phyloP scores from a whole-genome alignment of 805 yeast species.

The Wickerhamomyces tratensis region DNA sequence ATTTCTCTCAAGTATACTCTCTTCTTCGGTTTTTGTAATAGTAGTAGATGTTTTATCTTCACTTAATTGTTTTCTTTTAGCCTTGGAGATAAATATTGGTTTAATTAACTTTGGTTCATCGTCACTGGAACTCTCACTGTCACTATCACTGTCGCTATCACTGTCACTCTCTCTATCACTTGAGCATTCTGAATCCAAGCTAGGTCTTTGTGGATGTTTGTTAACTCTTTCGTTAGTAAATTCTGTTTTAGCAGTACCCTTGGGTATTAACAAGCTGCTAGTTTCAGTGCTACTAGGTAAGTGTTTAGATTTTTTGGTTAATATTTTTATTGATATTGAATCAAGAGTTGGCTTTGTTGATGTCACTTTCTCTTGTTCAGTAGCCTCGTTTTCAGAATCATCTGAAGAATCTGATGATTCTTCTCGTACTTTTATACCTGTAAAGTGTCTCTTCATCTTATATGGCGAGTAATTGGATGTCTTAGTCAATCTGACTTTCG shows the following conservation, averaged over 20 bases:
- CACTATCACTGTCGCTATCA: conserved; percentile 4
- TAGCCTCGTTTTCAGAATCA: not conserved
- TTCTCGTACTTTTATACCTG: conserved; percentile 1
- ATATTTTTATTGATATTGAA: no score
- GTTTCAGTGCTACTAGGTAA: no score
- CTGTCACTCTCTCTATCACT: conserved; percentile 6
- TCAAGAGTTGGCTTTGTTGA: no score
- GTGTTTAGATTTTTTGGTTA: no score
- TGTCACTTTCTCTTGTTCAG: no score
- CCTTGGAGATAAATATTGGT: conserved; percentile 17
- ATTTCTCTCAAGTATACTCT: conserved; percentile 18
- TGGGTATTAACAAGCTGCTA: no score
- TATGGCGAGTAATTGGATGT: no score
- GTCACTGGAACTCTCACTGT: conserved; percentile 2
- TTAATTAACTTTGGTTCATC: conserved; percentile 10
- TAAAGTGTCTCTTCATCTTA: conserved; percentile 5
- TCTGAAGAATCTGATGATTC: not conserved
- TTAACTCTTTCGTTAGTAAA: no score
- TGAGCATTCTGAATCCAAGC: conserved; percentile 6
- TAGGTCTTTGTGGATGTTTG: no score
- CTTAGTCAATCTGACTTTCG: no score
- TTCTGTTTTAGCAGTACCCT: no score
- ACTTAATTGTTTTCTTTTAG: conserved; percentile 2
- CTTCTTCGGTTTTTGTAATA: conserved; percentile 1
- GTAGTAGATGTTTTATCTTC: conserved; percentile 1